Conservation (phyloP, 1,139 yeast genomes). For the Citeromyces siamensis region DNA sequence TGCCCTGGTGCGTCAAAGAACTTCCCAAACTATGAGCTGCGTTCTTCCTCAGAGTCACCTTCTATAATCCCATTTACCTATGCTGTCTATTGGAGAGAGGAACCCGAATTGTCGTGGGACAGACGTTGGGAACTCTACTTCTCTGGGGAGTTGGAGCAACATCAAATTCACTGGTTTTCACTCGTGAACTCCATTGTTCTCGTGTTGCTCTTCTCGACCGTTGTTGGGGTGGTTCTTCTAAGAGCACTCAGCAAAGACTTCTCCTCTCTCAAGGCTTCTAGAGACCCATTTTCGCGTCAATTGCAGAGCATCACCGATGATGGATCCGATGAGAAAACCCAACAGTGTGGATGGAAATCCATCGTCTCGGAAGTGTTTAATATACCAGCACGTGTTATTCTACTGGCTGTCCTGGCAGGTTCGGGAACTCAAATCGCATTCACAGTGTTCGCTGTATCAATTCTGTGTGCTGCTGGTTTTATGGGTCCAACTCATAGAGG, state of each 20-base stretch:
- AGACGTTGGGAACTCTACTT: constrained; percentile 70
- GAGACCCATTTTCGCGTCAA: constrained; percentile 4
- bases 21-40: constrained; percentile 40
- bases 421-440: constrained; percentile 65
- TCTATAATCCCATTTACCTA: constrained; percentile 63
- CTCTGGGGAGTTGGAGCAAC: constrained; percentile 35
- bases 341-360: constrained; percentile 39
- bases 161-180: constrained; percentile 61
- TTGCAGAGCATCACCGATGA: constrained; percentile 5
- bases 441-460: constrained; percentile 48
- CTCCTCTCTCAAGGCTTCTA: constrained; percentile 7
- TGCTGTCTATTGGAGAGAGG: constrained; percentile 86
- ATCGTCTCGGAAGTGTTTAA: constrained; percentile 41
- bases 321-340: constrained; percentile 6
- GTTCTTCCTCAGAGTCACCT: constrained; percentile 20
- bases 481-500: constrained; percentile 53
- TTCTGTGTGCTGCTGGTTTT: constrained; percentile 44
- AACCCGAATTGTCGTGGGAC: constrained; percentile 49
- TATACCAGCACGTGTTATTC: constrained; percentile 32
- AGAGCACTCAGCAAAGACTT: constrained; percentile 35
- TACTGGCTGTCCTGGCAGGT: constrained; percentile 48
- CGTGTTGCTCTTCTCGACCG: constrained; percentile 40
- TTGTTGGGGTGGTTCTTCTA: constrained; percentile 51
- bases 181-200: constrained; percentile 53
- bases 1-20: constrained; percentile 62